Evolutionary conservation across 208 protist genomes (phyloP).

Genomic region (Polymyxa betae): DNA sequence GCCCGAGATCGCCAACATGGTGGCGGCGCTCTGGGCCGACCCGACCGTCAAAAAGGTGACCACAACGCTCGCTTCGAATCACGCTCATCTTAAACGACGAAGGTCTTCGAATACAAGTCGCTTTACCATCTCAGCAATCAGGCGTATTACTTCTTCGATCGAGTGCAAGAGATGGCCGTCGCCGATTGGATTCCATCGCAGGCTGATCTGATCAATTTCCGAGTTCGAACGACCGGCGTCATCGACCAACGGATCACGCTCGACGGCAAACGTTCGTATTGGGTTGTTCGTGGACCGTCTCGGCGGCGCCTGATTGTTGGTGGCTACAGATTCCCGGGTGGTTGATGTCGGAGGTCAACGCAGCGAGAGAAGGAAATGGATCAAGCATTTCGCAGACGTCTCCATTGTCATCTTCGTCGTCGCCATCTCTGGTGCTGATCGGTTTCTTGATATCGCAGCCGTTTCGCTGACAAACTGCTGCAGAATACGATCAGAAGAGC

Average conservation of each 20-base stretch:
- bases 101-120: not conserved
- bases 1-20: not conserved
- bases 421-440: not conserved
- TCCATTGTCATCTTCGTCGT: slow-evolving; percentile 23
- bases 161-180: not conserved
- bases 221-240: slow-evolving; percentile 15
- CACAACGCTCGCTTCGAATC: not conserved
- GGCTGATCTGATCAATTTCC: not conserved
- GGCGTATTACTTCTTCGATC: not conserved
- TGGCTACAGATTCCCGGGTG: not conserved
- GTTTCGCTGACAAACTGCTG: not conserved
- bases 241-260: not conserved
- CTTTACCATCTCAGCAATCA: slow-evolving; percentile 22
- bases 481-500: slow-evolving; percentile 35
- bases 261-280: not conserved
- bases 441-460: not conserved
- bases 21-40: not conserved
- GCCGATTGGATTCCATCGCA: not conserved
- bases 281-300: too few relatives aligned
- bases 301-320: not conserved
- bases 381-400: slow-evolving; percentile 27
- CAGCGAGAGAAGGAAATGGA: slow-evolving; percentile 44
- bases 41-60: not conserved
- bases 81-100: not conserved
- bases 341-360: slow-evolving; percentile 20